A percentile compares a stretch with the other conserved stretches of the same genome.
Evolutionary conservation across 805 yeast species (phyloP).

Genomic region (Yueomyces sinensis): DNA sequence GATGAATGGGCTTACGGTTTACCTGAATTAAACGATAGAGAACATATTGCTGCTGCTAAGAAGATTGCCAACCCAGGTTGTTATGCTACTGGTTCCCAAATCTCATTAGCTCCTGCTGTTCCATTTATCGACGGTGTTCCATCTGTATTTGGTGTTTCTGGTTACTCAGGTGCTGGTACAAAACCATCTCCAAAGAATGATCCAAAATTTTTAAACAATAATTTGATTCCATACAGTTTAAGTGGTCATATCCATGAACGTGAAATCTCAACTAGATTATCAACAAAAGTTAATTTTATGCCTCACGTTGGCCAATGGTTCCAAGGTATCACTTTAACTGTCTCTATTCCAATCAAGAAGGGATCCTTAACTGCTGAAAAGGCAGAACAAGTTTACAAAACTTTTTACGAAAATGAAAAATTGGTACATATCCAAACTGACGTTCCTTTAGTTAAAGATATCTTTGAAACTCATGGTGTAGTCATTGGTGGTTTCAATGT

Average conservation of each 20-base stretch:
- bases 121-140: constrained; percentile 62
- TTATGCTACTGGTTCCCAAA: constrained; percentile 97
- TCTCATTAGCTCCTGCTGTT: constrained; percentile 79
- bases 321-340: constrained; percentile 93
- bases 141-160: constrained; percentile 87
- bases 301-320: constrained; percentile 99
- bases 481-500: constrained; percentile 94
- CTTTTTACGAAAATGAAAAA: constrained; percentile 76
- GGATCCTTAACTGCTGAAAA: constrained; percentile 64
- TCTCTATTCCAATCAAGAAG: constrained; percentile 72
- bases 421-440: constrained; percentile 80
- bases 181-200: constrained; percentile 97
- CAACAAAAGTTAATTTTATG: constrained; percentile 69
- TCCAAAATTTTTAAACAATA: constrained; percentile 55
- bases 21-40: constrained; percentile 77
- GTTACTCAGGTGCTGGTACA: constrained; percentile 98
- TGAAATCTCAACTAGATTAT: constrained; percentile 76
- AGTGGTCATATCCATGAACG: constrained; percentile 96
- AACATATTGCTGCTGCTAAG: constrained; percentile 50
- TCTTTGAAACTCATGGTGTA: constrained; percentile 88
- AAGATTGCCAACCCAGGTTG: constrained; percentile 97
- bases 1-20: constrained; percentile 90
- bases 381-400: constrained; percentile 54
- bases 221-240: constrained; percentile 86
- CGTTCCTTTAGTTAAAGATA: constrained; percentile 84